Evolutionary conservation across 352 stramenopile genomes (phyloP).

Genomic region (Globisporangium paroecandrum): DNA sequence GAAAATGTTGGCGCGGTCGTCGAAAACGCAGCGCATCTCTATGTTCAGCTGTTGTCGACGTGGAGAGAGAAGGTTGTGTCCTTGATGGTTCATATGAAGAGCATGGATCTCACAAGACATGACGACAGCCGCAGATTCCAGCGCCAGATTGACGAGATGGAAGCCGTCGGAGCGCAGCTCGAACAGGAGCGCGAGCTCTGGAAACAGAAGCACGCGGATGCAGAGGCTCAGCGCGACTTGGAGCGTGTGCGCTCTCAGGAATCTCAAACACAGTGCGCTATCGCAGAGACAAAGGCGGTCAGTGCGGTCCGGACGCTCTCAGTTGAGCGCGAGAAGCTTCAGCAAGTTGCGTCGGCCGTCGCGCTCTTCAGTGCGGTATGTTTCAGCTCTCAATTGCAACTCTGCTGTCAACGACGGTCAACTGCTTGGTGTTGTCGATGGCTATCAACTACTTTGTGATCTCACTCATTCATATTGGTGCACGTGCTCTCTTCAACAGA

Average conservation of each 20-base stretch:
- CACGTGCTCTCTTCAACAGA: slow-evolving; percentile 5
- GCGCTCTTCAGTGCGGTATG: slow-evolving; percentile 40
- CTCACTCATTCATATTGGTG: too few relatives aligned
- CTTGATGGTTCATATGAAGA: slow-evolving; percentile 55
- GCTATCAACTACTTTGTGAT: too few relatives aligned
- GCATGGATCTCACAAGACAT: slow-evolving; percentile 26
- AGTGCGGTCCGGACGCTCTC: slow-evolving; percentile 46
- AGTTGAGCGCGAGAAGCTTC: slow-evolving; percentile 43
- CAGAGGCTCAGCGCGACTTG: slow-evolving; percentile 59
- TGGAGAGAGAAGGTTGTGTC: slow-evolving; percentile 63
- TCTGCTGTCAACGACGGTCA: too few relatives aligned
- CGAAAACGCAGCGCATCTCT: slow-evolving; percentile 24
- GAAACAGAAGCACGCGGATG: slow-evolving; percentile 48
- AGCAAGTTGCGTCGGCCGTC: slow-evolving; percentile 40
- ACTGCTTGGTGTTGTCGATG: neutral
- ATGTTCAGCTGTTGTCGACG: slow-evolving; percentile 30
- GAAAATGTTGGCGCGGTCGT: slow-evolving; percentile 6
- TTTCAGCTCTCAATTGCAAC: neutral
- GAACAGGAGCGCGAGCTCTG: slow-evolving; percentile 40
- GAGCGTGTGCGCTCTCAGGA: slow-evolving; percentile 35
- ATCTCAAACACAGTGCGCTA: slow-evolving; percentile 20
- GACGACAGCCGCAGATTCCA: slow-evolving; percentile 13
- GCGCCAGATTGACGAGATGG: slow-evolving; percentile 13
- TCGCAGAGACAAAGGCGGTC: slow-evolving; percentile 41
- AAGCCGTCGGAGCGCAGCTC: slow-evolving; percentile 17